Percentiles rank a stretch among this genome's conserved stretches.
phyloP scores from a whole-genome alignment of 345 rosid genomes.

The Laguncularia racemosa region DNA sequence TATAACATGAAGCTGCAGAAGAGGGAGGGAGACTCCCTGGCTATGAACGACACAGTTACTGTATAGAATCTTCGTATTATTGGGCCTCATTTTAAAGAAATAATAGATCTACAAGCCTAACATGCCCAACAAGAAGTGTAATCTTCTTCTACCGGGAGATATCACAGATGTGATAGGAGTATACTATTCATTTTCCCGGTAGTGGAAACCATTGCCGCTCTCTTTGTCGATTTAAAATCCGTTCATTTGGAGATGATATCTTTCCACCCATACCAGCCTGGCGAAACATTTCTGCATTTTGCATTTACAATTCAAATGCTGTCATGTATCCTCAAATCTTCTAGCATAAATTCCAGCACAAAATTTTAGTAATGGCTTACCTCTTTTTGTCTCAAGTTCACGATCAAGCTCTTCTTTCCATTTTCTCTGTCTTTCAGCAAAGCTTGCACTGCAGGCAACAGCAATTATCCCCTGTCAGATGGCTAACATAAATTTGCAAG shows the following conservation, averaged over 20 bases:
- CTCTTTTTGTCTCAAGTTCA: conserved; percentile 74
- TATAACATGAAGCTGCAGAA: too few species aligned
- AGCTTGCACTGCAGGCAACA: conserved; percentile 32
- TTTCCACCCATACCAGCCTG: conserved; percentile 47
- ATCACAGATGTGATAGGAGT: not conserved
- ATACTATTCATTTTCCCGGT: conserved; percentile 33
- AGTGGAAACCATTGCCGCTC: conserved; percentile 43
- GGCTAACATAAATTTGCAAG: not conserved
- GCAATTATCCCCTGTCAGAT: conserved; percentile 7
- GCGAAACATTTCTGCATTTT: conserved; percentile 65
- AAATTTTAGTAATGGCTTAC: conserved; percentile 9
- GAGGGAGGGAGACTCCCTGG: too few species aligned
- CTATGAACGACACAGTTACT: too few species aligned
- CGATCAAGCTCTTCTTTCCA: conserved; percentile 90
- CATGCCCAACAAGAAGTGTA: too few species aligned
- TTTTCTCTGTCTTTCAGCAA: conserved; percentile 54
- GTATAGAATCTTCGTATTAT: too few species aligned
- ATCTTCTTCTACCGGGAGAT: too few species aligned
- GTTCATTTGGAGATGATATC: conserved; percentile 46
- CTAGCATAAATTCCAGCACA: not conserved
- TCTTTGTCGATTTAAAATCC: conserved; percentile 38
- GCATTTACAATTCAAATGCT: conserved; percentile 6
- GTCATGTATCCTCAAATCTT: not conserved
- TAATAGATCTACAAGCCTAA: too few species aligned
- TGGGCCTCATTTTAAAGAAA: too few species aligned